Evolutionary conservation across 2,329 filamentous ascomycete species (phyloP), one percentile per base, ranked within the genome.

Genomic region (Aspergillus pseudoterreus): DNA sequence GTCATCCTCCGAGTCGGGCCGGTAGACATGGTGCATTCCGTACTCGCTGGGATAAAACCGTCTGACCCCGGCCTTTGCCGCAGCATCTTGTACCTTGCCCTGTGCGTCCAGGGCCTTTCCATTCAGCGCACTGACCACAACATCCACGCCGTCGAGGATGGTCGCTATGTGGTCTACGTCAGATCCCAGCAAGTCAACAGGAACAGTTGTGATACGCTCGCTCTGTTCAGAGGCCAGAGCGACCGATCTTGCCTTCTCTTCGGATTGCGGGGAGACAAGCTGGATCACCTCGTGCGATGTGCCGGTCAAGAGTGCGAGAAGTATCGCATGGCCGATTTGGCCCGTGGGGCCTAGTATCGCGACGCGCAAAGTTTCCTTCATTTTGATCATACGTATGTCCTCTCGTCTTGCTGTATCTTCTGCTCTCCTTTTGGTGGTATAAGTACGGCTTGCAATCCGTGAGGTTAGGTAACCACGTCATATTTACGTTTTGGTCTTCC

Each of bases 161-260:
- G 54, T 17, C 1, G 51, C 53, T 6, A 38, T n/a, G 4, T 38
- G 5, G 12, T 38, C 14, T 6, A 12, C 17, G 35, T 5, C n/a
- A 9, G 27, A 30, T 30, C 27, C 27, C 27, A 30, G 27, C 27
- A 14, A 15, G n/a, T 42, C 38, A 6, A 42, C 38, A 17, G 38
- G 4, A 1, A 42, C 38, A 19, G 38, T 42, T 2, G 38, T 42
- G 38, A 42, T 22, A 1, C 8, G 17, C 17, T 42, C 38, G 17
- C 63, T 73, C 74, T 22, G 50, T 45, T 45, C 70, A 66, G 8
- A 62, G 60, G 45, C 63, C 36, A 11, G 51, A 17, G 10, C 24
- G 11, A 35, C 15, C 4, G 27, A 15, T n/a, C 35, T 33, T 15
- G 44, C 44, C 15, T 46, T 46, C 14, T 46, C n/a, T 15, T 19